Base-by-base conservation (phyloP, 345 rosid genomes). In the Acer campestre region DNA sequence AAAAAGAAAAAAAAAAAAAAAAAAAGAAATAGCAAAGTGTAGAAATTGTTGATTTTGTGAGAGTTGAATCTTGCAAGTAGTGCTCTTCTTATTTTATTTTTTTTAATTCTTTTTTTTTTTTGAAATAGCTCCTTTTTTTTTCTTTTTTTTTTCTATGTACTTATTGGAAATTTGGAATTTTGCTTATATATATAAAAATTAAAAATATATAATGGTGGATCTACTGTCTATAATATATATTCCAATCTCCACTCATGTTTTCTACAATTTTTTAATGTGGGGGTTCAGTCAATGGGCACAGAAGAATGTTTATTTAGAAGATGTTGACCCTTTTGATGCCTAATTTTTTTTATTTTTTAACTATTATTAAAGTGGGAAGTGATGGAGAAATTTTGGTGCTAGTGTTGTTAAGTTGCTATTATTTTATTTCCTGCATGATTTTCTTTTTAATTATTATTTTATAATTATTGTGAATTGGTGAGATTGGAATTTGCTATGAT, bases 41-140 rank as follows among this genome's bases (percentile, higher is more conserved):
- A 78, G 84, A 78, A 75, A 46, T 70, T 74, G 84, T 80, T 83
- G 85, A 82, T 86, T 87, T 80, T 88, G 87, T 89, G 87, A 84
- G 77, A 76, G 80, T 76, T 82, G 90, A 85, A 80, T 81, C 89
- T 75, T 79, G 82, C 82, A 70, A 80, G 79, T 67, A 63, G 85
- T 78, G 88, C 84, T 67, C 18, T 42, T 56, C 31, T 38, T 4
- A 14, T n/a, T 69, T n/a, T n/a, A n/a, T n/a, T n/a, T n/a, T n/a
- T n/a, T n/a, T n/a, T n/a, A n/a, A n/a, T n/a, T n/a, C n/a, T n/a
- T n/a, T n/a, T n/a, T n/a, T n/a, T n/a, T n/a, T n/a, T n/a, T n/a
- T n/a, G n/a, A n/a, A n/a, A n/a, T n/a, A n/a, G n/a, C n/a, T n/a
- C n/a, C n/a, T n/a, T n/a, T n/a, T n/a, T n/a, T n/a, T n/a, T n/a